A percentile compares a stretch with the other conserved stretches of the same genome.
Conservation (phyloP, 2,329 filamentous ascomycete genomes). For the Dactylellina drechsleri region DNA sequence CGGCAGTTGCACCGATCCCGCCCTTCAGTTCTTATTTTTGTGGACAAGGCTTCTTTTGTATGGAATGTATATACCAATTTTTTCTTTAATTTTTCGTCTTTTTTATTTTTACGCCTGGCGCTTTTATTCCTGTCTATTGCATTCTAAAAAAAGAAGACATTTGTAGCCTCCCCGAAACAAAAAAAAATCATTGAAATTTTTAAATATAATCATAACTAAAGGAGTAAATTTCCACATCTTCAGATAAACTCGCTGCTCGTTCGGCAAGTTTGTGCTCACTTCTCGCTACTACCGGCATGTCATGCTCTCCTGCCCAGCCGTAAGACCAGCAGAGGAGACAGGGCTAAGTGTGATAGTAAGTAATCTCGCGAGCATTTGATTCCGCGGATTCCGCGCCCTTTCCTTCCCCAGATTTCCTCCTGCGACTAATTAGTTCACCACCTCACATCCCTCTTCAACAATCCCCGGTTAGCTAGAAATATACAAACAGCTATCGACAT, state of each 20-base stretch:
- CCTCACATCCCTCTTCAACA: not conserved
- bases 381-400: not conserved
- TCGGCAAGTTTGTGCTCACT: no score
- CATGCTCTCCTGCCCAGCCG: no score
- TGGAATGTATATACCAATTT: slow-evolving; percentile 53
- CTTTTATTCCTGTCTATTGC: slow-evolving; percentile 46
- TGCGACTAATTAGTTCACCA: not conserved
- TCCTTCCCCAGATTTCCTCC: not conserved
- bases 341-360: no score
- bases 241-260: not conserved
- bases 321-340: no score
- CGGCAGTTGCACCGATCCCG: slow-evolving; percentile 5
- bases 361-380: slow-evolving; percentile 8
- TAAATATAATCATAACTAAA: slow-evolving; percentile 4
- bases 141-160: slow-evolving; percentile 14
- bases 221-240: not conserved
- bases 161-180: slow-evolving; percentile 6
- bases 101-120: slow-evolving; percentile 40
- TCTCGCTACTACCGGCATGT: no score
- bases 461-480: not conserved
- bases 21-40: slow-evolving; percentile 1
- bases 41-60: slow-evolving; percentile 14
- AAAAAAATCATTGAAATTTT: not conserved
- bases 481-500: no score
- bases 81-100: slow-evolving; percentile 9